These are phyloP conservation scores for Pharnaceum exiguum DNA, from an alignment of 148 eudicot species.

Conservation along the genomic window DNA sequence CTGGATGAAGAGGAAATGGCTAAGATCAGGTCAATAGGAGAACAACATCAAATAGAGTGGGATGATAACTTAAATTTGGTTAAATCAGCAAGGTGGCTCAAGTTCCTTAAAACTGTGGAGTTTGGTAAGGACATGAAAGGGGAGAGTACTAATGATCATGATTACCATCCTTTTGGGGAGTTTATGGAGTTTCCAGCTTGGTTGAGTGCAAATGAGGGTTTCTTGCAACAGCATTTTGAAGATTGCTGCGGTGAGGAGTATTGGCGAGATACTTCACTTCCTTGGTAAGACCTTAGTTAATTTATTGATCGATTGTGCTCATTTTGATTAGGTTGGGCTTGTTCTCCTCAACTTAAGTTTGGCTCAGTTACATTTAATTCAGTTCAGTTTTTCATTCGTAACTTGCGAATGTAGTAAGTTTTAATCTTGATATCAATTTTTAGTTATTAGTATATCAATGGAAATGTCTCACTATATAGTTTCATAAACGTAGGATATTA, in stretches of 20 bases:
- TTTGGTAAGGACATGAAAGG: slow-evolving; percentile 17
- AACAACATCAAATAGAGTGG: slow-evolving; percentile 85
- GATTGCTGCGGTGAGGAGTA: slow-evolving; percentile 34
- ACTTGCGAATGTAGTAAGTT: too few species aligned
- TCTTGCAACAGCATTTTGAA: slow-evolving; percentile 28
- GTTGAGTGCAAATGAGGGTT: slow-evolving; percentile 42
- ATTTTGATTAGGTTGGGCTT: not conserved
- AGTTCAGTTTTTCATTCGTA: too few species aligned
- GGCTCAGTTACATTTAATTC: too few species aligned
- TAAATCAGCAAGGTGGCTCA: slow-evolving; percentile 79
- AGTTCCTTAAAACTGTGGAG: slow-evolving; percentile 47
- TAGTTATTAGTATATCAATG: too few species aligned
- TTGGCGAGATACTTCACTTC: slow-evolving; percentile 52
- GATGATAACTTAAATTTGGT: slow-evolving; percentile 72
- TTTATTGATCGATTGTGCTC: not conserved
- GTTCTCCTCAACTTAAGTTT: too few species aligned
- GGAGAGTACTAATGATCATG: not conserved
- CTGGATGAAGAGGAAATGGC: slow-evolving; percentile 78
- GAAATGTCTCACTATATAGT: too few species aligned
- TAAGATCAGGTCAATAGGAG: slow-evolving; percentile 68
- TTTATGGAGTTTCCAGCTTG: slow-evolving; percentile 66
- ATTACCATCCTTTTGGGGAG: slow-evolving; percentile 34
- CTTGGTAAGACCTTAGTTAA: slow-evolving; percentile 38
- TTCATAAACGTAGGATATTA: too few species aligned
- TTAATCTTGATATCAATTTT: too few species aligned